These are phyloP conservation scores for Nemania sp. DNA, from an alignment of 2,329 filamentous ascomycete species.

Conservation along the genomic window DNA sequence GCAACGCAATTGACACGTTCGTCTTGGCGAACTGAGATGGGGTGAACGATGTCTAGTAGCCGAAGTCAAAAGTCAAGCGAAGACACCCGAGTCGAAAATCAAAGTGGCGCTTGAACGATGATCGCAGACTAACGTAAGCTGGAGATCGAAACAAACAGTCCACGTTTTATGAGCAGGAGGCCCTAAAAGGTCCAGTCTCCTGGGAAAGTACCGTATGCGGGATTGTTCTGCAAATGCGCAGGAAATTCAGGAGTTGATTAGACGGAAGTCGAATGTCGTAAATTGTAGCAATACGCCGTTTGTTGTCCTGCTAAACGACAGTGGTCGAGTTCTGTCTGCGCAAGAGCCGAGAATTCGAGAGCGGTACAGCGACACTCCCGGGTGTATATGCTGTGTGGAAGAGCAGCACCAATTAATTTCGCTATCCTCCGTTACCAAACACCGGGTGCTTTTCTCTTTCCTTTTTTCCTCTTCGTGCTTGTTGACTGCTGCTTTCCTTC, in stretches of 20 bases:
- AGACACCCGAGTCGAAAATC: background rate
- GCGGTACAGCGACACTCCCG: slow-evolving; percentile 1
- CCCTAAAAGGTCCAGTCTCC: background rate
- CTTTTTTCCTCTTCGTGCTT: background rate
- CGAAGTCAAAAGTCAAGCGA: background rate
- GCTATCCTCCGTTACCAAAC: background rate
- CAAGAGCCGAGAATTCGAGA: background rate
- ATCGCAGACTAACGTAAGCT: slow-evolving; percentile 18
- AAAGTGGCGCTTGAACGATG: slow-evolving; percentile 3
- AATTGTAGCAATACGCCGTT: no score
- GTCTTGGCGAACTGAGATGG: no score
- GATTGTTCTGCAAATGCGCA: no score
- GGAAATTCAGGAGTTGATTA: no score
- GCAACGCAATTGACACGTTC: background rate
- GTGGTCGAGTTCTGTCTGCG: no score
- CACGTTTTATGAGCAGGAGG: slow-evolving; percentile 2
- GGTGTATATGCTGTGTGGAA: background rate
- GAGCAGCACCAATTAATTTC: background rate
- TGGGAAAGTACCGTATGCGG: no score
- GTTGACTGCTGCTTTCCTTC: background rate
- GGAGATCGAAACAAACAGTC: slow-evolving; percentile 4
- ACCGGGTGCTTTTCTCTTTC: background rate
- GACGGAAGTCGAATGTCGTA: no score
- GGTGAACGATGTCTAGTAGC: background rate
- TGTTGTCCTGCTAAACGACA: no score